Evolutionary conservation across 108 stramenopile species (phyloP).

Genomic region (Cyclotella cryptica): DNA sequence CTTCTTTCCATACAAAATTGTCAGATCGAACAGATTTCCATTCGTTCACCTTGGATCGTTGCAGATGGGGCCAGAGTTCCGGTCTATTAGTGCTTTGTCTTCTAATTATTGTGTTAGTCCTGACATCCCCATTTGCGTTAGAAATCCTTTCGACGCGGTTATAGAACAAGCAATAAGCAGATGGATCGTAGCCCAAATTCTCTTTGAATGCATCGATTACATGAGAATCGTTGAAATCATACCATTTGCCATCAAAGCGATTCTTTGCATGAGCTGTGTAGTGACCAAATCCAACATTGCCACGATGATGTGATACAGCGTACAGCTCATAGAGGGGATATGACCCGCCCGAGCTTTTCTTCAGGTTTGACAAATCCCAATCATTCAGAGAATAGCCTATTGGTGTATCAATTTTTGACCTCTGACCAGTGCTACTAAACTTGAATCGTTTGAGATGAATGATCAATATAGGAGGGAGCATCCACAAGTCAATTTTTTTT

Average conservation of each 20-base stretch:
- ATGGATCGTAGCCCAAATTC: constrained; percentile 38
- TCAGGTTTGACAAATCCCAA: constrained; percentile 65
- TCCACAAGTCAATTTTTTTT: constrained; percentile 91
- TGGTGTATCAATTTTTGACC: constrained; percentile 72
- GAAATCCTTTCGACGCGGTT: constrained; percentile 62
- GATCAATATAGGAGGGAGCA: constrained; percentile 91
- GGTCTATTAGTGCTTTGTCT: constrained; percentile 78
- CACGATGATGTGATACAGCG: constrained; percentile 93
- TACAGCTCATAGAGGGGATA: constrained; percentile 92
- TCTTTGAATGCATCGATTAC: constrained; percentile 49
- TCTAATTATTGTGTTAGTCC: constrained; percentile 66
- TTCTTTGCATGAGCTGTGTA: constrained; percentile 91
- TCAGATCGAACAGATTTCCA: constrained; percentile 31
- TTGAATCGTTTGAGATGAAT: constrained; percentile 96
- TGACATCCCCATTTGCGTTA: constrained; percentile 23
- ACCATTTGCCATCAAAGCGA: constrained; percentile 85
- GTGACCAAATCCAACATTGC: constrained; percentile 91
- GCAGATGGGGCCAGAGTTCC: constrained; percentile 88
- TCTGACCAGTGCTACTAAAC: constrained; percentile 60
- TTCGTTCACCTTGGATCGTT: constrained; percentile 46
- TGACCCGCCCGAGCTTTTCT: constrained; percentile 50
- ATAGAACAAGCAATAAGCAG: constrained; percentile 83
- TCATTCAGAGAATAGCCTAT: constrained; percentile 67
- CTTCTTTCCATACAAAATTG: background rate
- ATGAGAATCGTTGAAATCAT: constrained; percentile 82